Base-by-base conservation (phyloP, 306 rosid genomes). In the Inga leiocalycina region DNA sequence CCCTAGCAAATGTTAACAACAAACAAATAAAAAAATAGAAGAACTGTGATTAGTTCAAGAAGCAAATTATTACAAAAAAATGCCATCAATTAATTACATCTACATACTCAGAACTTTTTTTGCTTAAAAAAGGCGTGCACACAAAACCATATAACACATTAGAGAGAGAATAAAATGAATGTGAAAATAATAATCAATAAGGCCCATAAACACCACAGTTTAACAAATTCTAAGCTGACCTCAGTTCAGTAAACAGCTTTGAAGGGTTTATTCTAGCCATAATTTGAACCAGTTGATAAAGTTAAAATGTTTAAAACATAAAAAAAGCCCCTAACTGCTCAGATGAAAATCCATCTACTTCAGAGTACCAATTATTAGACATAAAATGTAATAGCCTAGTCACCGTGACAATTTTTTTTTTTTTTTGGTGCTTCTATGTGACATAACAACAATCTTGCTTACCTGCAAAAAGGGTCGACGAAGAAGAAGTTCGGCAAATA, bases 401-500 rank as follows among this genome's bases (percentile, higher is more conserved):
- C 70, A 57, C 62, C 75, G 66, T 72, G 39, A 56, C 62, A 19
- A 19, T 56, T 22, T 10, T 11, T 2, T 11, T 19, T 56, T 56
- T 8, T 54, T 54, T 54, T 54, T 56, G 6, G 4, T 4, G 6
- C 19, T 49, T 52, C 15, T 17, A 16, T 5, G 22, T 56, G 62
- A 62, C 34, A 22, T 1, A 5, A 64, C 0, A 30, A 74, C 10
- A 54, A 79, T 69, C 64, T 66, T 34, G 34, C 79, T 84, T 46
- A 91, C 98, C 98, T 92, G 97, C 81, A 95, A 86, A 84, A 95
- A 95, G 61, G 98, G 98, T 62, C 97, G 89, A 80, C 98, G 97
- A 43, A 93, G 93, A 64, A 95, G 92, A 43, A 95, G 93, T 80
- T 95, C 98, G 27, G 98, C 97, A 48, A 95, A 95, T 86, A 93